These are phyloP conservation scores for Parasitella parasitica DNA, from an alignment of 371 early-diverging fungal genomes.

Conservation along the genomic window DNA sequence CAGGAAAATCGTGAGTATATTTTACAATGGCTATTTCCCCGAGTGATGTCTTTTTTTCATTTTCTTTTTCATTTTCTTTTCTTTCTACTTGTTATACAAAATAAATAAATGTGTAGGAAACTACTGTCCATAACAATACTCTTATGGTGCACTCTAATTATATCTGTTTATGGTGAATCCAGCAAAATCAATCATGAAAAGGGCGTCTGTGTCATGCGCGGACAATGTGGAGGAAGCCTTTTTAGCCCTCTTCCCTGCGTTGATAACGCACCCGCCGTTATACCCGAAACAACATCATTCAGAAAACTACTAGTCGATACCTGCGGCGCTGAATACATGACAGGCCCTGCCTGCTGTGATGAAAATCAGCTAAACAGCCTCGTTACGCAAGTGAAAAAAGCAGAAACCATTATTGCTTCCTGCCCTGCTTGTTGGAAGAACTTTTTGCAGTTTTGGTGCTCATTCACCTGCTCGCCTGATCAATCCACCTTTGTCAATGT, in stretches of 20 bases:
- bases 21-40: too few relatives aligned
- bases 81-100: neutral
- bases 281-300: constrained; percentile 43
- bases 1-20: too few relatives aligned
- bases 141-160: neutral
- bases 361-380: constrained; percentile 56
- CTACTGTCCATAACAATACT: neutral
- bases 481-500: constrained; percentile 75
- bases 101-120: neutral
- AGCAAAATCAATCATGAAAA: constrained; percentile 42
- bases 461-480: constrained; percentile 71
- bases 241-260: constrained; percentile 51
- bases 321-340: constrained; percentile 57
- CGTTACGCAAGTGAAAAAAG: constrained; percentile 53
- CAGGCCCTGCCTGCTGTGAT: constrained; percentile 66
- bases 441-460: constrained; percentile 71
- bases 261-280: constrained; percentile 48
- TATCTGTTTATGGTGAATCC: neutral
- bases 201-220: constrained; percentile 66
- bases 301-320: constrained; percentile 54
- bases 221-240: constrained; percentile 49
- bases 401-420: constrained; percentile 58
- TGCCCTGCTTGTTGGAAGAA: constrained; percentile 84
- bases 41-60: neutral
- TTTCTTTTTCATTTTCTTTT: neutral